Percentiles rank a stretch among this genome's conserved stretches.
These are phyloP conservation scores for Phytophthora palmivora DNA, from an alignment of 352 stramenopile genomes.

Conservation along the genomic window DNA sequence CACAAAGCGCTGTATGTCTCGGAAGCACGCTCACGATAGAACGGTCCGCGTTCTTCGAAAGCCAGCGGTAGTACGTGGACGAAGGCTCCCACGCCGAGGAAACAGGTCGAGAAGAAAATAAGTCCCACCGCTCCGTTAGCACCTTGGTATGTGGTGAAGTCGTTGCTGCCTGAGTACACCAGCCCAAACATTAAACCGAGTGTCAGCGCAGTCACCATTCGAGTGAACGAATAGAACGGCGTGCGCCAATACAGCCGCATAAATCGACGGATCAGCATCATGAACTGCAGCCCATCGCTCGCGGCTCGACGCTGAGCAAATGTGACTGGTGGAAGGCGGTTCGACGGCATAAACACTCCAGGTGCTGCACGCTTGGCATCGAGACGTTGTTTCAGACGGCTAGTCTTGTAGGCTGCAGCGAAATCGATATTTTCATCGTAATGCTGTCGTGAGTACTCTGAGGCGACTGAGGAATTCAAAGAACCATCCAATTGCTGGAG, in stretches of 20 bases:
- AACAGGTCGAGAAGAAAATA: slow-evolving; percentile 84
- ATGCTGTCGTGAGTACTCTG: slow-evolving; percentile 19
- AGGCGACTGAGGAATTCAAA: slow-evolving; percentile 28
- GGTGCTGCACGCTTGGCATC: slow-evolving; percentile 37
- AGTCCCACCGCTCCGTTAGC: slow-evolving; percentile 63
- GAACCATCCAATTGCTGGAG: slow-evolving; percentile 29
- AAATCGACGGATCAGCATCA: slow-evolving; percentile 63
- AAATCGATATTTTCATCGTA: slow-evolving; percentile 40
- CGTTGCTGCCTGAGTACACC: slow-evolving; percentile 46
- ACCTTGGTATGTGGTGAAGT: slow-evolving; percentile 48
- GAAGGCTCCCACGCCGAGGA: slow-evolving; percentile 75
- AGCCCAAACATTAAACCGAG: slow-evolving; percentile 56
- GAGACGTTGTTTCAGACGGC: slow-evolving; percentile 37
- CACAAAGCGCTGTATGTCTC: slow-evolving; percentile 90
- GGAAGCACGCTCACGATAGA: slow-evolving; percentile 91
- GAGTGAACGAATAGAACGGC: slow-evolving; percentile 81
- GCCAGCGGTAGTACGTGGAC: slow-evolving; percentile 75
- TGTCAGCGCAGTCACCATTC: slow-evolving; percentile 46
- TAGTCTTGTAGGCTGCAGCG: slow-evolving; percentile 41
- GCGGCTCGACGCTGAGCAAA: slow-evolving; percentile 42
- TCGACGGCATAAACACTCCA: slow-evolving; percentile 47
- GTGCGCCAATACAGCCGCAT: slow-evolving; percentile 87
- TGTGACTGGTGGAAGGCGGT: slow-evolving; percentile 31
- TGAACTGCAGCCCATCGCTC: slow-evolving; percentile 40
- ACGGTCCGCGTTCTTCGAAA: slow-evolving; percentile 87